Evolutionary conservation across 192 early-diverging fungal species (phyloP), one percentile per base, ranked within the genome.

Genomic region (Chytriomyces confervae): DNA sequence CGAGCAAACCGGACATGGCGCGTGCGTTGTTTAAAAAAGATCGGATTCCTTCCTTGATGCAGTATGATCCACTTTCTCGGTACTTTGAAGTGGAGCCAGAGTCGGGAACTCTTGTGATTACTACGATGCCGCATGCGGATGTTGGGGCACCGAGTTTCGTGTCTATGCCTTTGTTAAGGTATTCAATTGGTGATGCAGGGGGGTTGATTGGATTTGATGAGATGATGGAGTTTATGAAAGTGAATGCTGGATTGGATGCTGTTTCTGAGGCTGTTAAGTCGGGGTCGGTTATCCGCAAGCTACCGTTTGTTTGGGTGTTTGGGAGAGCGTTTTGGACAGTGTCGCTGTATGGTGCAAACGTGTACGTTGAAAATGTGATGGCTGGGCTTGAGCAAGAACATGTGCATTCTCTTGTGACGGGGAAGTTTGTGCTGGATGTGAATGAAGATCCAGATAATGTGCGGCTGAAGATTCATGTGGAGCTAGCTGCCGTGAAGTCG

Each of bases 351-450:
- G 82, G 82, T 16, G 76, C 82, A 18, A 84, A 84, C 62, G 82
- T 84, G 60, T 84, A 67, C 61, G 82, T 84, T 8, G 82, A 84
- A 61, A 85, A 84, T 50, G 64, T 84, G 13, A 84, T 84, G 82
- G 82, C 81, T 36, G 82, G 82, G 10, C 50, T 84, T 69, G 82
- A 84, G 67, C 61, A 79, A 13, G 36, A 29, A 16, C 7, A 36
- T 36, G 77, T 84, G 23, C 43, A 46, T 71, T 48, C 48, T 44
- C 9, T 62, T 48, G 81, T 84, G 20, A 84, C 82, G 0, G 82
- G 82, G 23, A 84, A 84, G 46, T 84, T 84, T 75, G 82, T 84
- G 11, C 45, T 84, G 20, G 45, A 27, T 9, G 61, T 72, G 23
- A 68, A 53, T 29, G 79, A 72, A 0, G 82, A 84, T 49, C 18